A percentile compares a stretch with the other conserved stretches of the same genome.
Evolutionary conservation across 2,329 filamentous ascomycete species (phyloP).

Genomic region (Didymella pomorum): DNA sequence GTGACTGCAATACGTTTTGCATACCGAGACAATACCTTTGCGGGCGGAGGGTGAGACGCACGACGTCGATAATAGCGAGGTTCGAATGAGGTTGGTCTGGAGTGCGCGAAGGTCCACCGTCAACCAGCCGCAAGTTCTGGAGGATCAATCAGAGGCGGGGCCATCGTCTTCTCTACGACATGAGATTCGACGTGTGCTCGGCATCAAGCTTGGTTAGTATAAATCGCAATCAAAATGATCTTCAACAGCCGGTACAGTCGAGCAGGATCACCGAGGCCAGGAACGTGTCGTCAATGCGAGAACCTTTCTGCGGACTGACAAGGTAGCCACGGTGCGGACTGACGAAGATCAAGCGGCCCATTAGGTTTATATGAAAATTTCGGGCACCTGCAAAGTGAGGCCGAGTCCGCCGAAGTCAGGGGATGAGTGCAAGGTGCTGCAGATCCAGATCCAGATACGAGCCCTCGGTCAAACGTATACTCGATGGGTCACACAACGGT

Average conservation of each 20-base stretch:
- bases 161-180: neutral
- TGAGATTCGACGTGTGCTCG: neutral
- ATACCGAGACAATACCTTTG: neutral
- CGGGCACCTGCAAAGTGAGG: conserved; percentile 4
- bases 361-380: conserved; percentile 5
- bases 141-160: neutral
- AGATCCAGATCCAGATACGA: conserved; percentile 8
- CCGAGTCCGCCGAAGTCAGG: conserved; percentile 18
- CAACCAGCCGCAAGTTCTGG: neutral
- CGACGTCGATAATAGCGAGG: neutral
- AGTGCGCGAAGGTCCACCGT: neutral
- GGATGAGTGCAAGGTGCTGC: neutral
- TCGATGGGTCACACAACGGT: conserved; percentile 9
- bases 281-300: neutral
- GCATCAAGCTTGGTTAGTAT: conserved; percentile 8
- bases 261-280: neutral
- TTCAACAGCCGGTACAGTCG: neutral
- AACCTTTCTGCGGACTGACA: neutral
- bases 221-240: conserved; percentile 6
- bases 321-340: neutral
- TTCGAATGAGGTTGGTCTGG: neutral
- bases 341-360: neutral
- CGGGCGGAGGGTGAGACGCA: neutral
- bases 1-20: neutral
- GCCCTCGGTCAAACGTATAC: conserved; percentile 8